Base-by-base conservation (phyloP, 148 eudicot genomes). In the Chenopodium berlandieri region DNA sequence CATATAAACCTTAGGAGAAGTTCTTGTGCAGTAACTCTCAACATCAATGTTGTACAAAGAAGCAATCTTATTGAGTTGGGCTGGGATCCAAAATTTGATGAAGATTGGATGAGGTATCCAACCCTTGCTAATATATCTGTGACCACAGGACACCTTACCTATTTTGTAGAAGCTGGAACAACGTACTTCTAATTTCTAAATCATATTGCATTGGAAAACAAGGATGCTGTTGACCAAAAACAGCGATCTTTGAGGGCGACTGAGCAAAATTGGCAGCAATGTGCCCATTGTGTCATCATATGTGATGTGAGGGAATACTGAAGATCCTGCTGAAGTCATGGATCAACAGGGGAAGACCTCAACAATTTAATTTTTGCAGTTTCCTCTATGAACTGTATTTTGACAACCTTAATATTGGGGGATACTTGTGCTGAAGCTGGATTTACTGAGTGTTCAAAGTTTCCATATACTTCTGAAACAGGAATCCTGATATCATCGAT, bases 1-100 rank as follows among this genome's bases (percentile, higher is more conserved):
- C 97, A 68, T 92, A 92, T 80, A 93, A 6, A 93, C 84, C 87
- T 92, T 69, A 91, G 96, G 97, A 82, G 91, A 80, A 95, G 94
- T 86, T 92, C 97, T 71, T 88, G 85, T 90, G 97, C 97, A 79
- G 91, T 94, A 73, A 65, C 79, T 83, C 79, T 95, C 37, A 84
- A 92, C 80, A 86, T 93, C 22, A 89, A 89, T 63, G 86, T 85
- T 73, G 93, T 87, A 34, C 84, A 76, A 83, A 84, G 73, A 83
- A 84, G 73, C 70, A 84, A 92, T 86, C 91, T 95, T 62, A 86
- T 83, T 16, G 90, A 92, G 79, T 92, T 95, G 92, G 83, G 82
- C 80, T 69, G 7, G 71, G 88, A 88, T 73, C 20, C 87, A 16
- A 84, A 87, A 50, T 86, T 81, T 23, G 86, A 87, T 76, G 93